Evolutionary conservation across 2,329 filamentous ascomycete genomes (phyloP), one percentile per base, ranked within the genome.

Genomic region (Cadophora luteo-olivacea): DNA sequence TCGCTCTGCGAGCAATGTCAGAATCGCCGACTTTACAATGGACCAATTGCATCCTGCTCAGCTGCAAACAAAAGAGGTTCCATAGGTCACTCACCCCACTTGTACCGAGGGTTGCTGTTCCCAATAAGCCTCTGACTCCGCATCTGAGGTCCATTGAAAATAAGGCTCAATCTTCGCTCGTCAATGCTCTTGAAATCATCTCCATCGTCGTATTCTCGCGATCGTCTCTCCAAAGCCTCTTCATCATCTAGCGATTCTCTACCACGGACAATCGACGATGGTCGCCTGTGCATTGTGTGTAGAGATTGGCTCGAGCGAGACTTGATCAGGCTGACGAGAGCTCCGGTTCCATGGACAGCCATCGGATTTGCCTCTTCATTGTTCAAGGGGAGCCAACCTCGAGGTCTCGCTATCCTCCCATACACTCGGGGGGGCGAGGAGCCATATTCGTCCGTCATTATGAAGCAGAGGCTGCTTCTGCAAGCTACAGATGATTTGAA

Each of bases 81-180:
- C 94, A 97, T 71, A 87, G 87, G 80, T 49, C 97, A 97, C 60
- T 70, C 41, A 64, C 70, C 69, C 71, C 71, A 74, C 69, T 87
- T 87, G 80, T 97, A 97, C 69, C 92, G 84, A 22, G 93, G 92
- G 78, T 96, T 97, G 73, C 88, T 93, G 75, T 92, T 92, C 52
- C 95, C 95, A 78, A 97, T 97, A 75, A 98, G 84, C 65, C 93
- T 87, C 86, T 94, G 92, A 77, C 91, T 94, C 70, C 92, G 86
- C 85, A 94, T 91, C 78, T 92, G 88, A 2, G 91, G 89, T n/a
- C 86, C 87, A 75, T 86, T 84, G 64, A 91, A 85, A 68, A 91
- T 82, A 70, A 84, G 83, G 68, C 81, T 87, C 62, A 90, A 79
- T 25, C 88, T 86, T 38, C 85, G 85, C 78, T 90, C 88, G 64